These are phyloP conservation scores for Fraxinus velutina DNA, from an alignment of 305 asterid species.

Conservation along the genomic window DNA sequence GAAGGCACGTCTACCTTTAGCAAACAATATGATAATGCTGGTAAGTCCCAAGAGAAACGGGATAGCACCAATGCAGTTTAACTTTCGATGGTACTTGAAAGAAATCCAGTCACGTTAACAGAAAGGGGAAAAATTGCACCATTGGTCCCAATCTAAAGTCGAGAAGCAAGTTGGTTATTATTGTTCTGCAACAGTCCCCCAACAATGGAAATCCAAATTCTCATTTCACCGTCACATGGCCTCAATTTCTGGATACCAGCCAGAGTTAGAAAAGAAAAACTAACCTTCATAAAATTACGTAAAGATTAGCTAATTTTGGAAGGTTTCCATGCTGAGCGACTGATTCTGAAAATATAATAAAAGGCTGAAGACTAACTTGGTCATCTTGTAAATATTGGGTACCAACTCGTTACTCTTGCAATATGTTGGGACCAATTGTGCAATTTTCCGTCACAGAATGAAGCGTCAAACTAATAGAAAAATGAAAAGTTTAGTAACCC, in stretches of 20 bases:
- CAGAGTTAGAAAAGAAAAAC: neutral
- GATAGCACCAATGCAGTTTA: neutral
- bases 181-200: neutral
- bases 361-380: neutral
- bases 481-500: neutral
- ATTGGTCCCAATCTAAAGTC: neutral
- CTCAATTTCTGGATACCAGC: neutral
- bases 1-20: conserved; percentile 39
- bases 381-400: neutral
- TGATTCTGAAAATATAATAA: neutral
- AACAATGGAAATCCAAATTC: neutral
- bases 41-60: neutral
- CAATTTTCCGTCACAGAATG: neutral
- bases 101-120: neutral
- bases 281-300: neutral
- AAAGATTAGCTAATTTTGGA: neutral
- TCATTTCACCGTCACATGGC: neutral
- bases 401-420: neutral
- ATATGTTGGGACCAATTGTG: neutral
- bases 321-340: neutral
- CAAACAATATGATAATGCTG: neutral
- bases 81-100: neutral
- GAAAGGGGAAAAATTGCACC: neutral
- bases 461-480: neutral
- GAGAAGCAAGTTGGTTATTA: neutral